A percentile compares a stretch with the other conserved stretches of the same genome.
phyloP scores from a whole-genome alignment of 2,329 filamentous ascomycete genomes.

The Hypoxylon sp. region DNA sequence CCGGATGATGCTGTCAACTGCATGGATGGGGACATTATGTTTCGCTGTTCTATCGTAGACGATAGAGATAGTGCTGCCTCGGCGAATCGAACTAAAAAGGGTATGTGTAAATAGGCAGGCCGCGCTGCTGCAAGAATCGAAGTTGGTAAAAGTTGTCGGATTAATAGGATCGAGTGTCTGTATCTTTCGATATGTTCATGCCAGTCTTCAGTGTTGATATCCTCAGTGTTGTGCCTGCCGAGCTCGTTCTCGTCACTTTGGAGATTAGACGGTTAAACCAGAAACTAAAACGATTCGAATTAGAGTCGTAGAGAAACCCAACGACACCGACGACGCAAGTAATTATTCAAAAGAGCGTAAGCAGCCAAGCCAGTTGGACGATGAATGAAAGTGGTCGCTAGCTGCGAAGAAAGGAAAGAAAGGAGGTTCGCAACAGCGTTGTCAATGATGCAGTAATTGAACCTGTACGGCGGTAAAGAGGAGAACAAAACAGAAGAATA shows the following conservation, averaged over 20 bases:
- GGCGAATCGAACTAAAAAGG: constrained; percentile 52
- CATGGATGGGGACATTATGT: constrained; percentile 64
- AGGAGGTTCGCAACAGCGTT: constrained; percentile 52
- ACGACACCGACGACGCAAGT: constrained; percentile 54
- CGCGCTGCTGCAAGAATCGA: constrained; percentile 61
- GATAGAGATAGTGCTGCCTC: constrained; percentile 51
- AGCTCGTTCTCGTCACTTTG: constrained; percentile 43
- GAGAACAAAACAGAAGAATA: constrained; percentile 56
- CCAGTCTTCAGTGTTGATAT: constrained; percentile 31
- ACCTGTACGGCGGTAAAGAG: constrained; percentile 53
- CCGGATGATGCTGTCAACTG: constrained; percentile 59
- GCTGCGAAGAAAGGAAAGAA: constrained; percentile 60
- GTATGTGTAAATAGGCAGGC: constrained; percentile 54
- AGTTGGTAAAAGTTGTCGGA: constrained; percentile 46
- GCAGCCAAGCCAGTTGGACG: constrained; percentile 70
- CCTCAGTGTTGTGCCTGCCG: constrained; percentile 31
- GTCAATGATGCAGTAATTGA: constrained; percentile 48
- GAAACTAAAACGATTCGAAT: constrained; percentile 48
- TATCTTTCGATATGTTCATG: constrained; percentile 37
- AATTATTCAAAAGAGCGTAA: constrained; percentile 64
- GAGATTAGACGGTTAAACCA: constrained; percentile 44
- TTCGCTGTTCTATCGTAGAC: constrained; percentile 19
- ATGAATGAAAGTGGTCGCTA: constrained; percentile 58
- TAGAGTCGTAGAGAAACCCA: constrained; percentile 50
- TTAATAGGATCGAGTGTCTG: constrained; percentile 37